A percentile compares a stretch with the other conserved stretches of the same genome.
phyloP scores from a whole-genome alignment of 2,329 filamentous ascomycete genomes.

The Penicillium sp. region DNA sequence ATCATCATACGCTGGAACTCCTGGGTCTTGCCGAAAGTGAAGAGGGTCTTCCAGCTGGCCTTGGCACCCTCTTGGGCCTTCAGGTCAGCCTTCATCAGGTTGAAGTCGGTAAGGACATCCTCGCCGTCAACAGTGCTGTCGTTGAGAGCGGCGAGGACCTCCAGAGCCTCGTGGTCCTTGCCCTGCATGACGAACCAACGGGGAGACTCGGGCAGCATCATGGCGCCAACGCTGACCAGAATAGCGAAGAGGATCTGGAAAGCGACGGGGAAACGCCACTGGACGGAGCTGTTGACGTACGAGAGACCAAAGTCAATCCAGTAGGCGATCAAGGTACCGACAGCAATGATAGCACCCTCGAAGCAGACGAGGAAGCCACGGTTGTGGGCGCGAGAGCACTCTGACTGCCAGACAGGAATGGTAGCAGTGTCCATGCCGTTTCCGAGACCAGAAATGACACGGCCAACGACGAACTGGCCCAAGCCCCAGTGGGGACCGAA shows the following conservation, averaged over 20 bases:
- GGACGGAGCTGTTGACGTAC: constrained; percentile 31
- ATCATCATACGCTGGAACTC: constrained; percentile 33
- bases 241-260: constrained; percentile 50
- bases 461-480: constrained; percentile 43
- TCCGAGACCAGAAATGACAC: constrained; percentile 38
- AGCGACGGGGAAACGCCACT: constrained; percentile 51
- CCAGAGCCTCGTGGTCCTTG: constrained; percentile 47
- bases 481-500: constrained; percentile 26
- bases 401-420: constrained; percentile 42
- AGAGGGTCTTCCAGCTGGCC: constrained; percentile 26
- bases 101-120: constrained; percentile 26
- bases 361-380: constrained; percentile 35
- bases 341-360: constrained; percentile 33
- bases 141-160: constrained; percentile 51
- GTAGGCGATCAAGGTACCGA: constrained; percentile 34
- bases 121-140: constrained; percentile 40
- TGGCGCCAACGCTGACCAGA: constrained; percentile 20
- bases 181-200: constrained; percentile 57
- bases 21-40: constrained; percentile 33
- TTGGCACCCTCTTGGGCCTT: constrained; percentile 37
- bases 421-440: constrained; percentile 40
- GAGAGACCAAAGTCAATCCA: constrained; percentile 38
- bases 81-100: constrained; percentile 50
- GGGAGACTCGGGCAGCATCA: constrained; percentile 53
- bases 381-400: constrained; percentile 33